Percentiles rank a stretch among this genome's conserved stretches.
Conservation (phyloP, 75 land plant species). For the Adiantum capillusveneris region DNA sequence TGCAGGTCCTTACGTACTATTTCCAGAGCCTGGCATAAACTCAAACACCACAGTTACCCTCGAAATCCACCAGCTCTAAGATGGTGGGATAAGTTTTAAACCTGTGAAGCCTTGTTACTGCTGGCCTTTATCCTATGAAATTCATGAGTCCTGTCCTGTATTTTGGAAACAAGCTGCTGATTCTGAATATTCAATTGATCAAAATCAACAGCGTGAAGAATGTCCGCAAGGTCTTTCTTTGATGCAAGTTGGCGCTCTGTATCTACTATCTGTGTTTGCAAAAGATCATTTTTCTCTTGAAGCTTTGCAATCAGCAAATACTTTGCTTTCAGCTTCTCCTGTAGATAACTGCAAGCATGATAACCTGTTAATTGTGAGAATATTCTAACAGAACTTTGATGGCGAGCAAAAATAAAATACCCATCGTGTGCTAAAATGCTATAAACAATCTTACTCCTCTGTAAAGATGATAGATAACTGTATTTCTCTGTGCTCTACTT, state of each 20-base stretch:
- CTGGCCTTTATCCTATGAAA: conserved; percentile 16
- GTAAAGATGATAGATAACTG: too few relatives aligned
- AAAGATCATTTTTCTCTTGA: conserved; percentile 19
- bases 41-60: too few relatives aligned
- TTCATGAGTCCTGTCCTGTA: conserved; percentile 19
- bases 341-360: conserved; percentile 17
- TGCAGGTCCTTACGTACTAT: neutral
- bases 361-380: too few relatives aligned
- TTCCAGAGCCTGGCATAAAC: conserved; percentile 11
- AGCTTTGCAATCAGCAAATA: conserved; percentile 11
- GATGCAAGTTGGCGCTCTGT: conserved; percentile 15
- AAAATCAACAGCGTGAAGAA: conserved; percentile 34
- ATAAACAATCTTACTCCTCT: too few relatives aligned
- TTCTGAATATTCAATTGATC: conserved; percentile 30
- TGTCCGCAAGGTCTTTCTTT: conserved; percentile 29
- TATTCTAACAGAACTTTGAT: too few relatives aligned
- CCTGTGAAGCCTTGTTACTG: conserved; percentile 18
- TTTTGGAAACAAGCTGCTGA: conserved; percentile 11
- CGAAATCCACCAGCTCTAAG: too few relatives aligned
- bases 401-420: too few relatives aligned
- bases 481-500: too few relatives aligned
- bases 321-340: conserved; percentile 17
- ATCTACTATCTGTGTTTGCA: conserved; percentile 19
- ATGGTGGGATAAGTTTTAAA: neutral
- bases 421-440: too few relatives aligned